Evolutionary conservation across 2,329 filamentous ascomycete species (phyloP).

Genomic region (Ophiostoma montium): DNA sequence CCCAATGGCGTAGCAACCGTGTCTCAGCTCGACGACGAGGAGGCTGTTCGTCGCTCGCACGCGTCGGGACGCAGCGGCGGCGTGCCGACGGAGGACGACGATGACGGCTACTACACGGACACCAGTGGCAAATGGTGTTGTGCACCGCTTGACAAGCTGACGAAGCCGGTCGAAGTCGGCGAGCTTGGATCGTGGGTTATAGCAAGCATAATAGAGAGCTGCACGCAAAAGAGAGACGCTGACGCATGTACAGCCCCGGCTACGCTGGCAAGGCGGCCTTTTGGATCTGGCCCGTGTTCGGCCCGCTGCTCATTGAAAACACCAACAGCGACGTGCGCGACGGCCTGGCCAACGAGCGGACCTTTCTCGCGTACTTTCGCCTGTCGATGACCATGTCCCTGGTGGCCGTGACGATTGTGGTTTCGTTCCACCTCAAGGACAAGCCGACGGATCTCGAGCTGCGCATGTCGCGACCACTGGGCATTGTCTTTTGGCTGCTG

Average conservation of each 20-base stretch:
- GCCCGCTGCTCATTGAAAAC: conserved; percentile 60
- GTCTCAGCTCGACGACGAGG: conserved; percentile 3
- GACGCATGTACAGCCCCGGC: not conserved
- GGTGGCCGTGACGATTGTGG: conserved; percentile 75
- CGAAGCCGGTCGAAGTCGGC: conserved; percentile 30
- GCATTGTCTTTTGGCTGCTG: conserved; percentile 76
- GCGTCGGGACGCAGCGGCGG: not conserved
- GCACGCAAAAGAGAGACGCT: not conserved
- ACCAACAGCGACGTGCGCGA: conserved; percentile 60
- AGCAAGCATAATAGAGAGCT: too few species aligned
- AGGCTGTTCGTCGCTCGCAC: not conserved
- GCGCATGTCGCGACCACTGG: conserved; percentile 68
- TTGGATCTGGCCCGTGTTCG: conserved; percentile 46
- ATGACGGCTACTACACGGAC: not conserved
- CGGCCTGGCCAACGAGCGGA: conserved; percentile 68
- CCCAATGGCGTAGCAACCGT: not conserved
- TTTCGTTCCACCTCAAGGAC: conserved; percentile 81
- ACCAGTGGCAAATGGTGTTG: conserved; percentile 20
- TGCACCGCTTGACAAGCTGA: conserved; percentile 24
- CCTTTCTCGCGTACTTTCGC: conserved; percentile 82
- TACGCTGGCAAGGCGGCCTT: conserved; percentile 31
- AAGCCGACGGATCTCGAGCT: conserved; percentile 57
- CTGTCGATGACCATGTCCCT: conserved; percentile 83
- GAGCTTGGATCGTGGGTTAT: conserved; percentile 23
- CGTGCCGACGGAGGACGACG: not conserved